Evolutionary conservation across 768 basidiomycete species (phyloP).

Genomic region (Kwoniella bestiolae): DNA sequence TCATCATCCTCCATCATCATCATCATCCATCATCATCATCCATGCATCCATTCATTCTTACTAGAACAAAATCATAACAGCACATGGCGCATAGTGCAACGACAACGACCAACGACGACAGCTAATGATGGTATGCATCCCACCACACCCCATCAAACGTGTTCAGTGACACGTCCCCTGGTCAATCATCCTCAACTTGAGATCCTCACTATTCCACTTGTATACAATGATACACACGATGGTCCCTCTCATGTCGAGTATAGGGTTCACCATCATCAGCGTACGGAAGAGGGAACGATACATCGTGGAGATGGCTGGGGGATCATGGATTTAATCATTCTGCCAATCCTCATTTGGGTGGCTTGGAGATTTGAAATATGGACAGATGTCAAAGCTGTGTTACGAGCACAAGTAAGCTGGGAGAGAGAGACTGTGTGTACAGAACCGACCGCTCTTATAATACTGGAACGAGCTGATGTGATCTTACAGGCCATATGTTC

Average conservation of each 20-base stretch:
- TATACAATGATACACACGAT: not conserved
- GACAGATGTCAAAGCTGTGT: not conserved
- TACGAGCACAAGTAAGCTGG: not conserved
- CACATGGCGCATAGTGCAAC: no score
- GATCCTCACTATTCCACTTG: slow-evolving; percentile 19
- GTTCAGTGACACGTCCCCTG: slow-evolving; percentile 6
- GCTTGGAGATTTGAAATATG: not conserved
- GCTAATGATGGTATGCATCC: not conserved
- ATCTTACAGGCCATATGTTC: not conserved
- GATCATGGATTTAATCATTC: slow-evolving; percentile 6
- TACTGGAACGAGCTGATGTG: not conserved
- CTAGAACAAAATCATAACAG: no score
- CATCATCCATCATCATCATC: not conserved
- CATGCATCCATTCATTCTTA: not conserved
- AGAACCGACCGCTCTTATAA: no score
- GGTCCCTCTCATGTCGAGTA: slow-evolving; percentile 28
- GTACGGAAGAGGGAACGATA: slow-evolving; percentile 20
- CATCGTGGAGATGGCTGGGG: slow-evolving; percentile 39
- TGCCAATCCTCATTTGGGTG: not conserved
- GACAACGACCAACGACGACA: not conserved
- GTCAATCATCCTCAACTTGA: slow-evolving; percentile 25
- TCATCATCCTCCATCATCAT: not conserved
- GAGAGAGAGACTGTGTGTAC: not conserved
- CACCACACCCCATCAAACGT: not conserved
- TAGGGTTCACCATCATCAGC: slow-evolving; percentile 33